Percentiles rank a stretch among this genome's conserved stretches.
Evolutionary conservation across 2,329 filamentous ascomycete genomes (phyloP).

Genomic region (Atkinsonella hypoxylon): DNA sequence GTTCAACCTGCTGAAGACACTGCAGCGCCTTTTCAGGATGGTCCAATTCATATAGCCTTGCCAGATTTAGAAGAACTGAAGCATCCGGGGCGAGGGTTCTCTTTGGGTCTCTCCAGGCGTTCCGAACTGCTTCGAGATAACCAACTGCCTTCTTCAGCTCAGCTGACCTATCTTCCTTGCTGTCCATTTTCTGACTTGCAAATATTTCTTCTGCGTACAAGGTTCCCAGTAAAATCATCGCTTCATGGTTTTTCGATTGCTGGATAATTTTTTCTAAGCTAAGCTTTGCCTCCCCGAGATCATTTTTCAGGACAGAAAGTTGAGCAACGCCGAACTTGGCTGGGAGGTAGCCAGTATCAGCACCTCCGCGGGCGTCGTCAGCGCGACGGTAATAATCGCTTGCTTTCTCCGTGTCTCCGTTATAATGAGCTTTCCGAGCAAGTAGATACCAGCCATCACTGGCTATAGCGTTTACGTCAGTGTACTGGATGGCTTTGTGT

Average conservation of each 20-base stretch:
- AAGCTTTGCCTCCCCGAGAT: slow-evolving; percentile 85
- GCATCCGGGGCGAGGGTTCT: slow-evolving; percentile 71
- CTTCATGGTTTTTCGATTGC: slow-evolving; percentile 70
- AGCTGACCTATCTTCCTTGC: slow-evolving; percentile 74
- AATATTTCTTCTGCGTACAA: slow-evolving; percentile 94
- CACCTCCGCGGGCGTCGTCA: slow-evolving; percentile 81
- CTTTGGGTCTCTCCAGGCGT: slow-evolving; percentile 86
- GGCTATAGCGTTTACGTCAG: slow-evolving; percentile 90
- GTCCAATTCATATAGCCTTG: slow-evolving; percentile 77
- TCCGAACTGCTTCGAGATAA: slow-evolving; percentile 72
- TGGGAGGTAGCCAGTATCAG: slow-evolving; percentile 83
- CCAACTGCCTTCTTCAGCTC: slow-evolving; percentile 79
- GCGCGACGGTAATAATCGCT: slow-evolving; percentile 80
- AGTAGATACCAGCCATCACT: slow-evolving; percentile 97
- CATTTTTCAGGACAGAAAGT: slow-evolving; percentile 70
- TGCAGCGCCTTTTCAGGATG: slow-evolving; percentile 83
- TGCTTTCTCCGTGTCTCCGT: slow-evolving; percentile 61
- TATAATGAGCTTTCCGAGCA: slow-evolving; percentile 80
- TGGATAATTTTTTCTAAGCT: slow-evolving; percentile 90
- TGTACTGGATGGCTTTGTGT: slow-evolving; percentile 87
- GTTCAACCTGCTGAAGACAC: slow-evolving; percentile 83
- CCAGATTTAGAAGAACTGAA: slow-evolving; percentile 81
- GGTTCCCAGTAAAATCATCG: slow-evolving; percentile 83
- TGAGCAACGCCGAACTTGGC: slow-evolving; percentile 93
- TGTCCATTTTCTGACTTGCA: slow-evolving; percentile 54